These are phyloP conservation scores for Solanum tacnaense DNA, from an alignment of 257 asterid genomes.

Conservation along the genomic window DNA sequence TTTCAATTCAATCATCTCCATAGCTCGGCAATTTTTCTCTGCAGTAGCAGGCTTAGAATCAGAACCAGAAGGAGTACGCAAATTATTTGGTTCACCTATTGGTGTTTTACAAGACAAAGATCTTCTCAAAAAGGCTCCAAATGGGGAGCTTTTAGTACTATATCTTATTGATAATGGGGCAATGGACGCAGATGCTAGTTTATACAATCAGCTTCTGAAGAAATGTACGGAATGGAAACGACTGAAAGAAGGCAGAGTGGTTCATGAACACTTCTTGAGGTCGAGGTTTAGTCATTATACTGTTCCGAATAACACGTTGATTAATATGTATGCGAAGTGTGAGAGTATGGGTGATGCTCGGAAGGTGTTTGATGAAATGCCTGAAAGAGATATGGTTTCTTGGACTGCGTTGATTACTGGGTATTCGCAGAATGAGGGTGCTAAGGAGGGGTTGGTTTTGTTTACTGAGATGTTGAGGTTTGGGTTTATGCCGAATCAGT, in stretches of 20 bases:
- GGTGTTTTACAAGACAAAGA: slow-evolving; percentile 24
- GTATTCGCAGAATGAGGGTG: slow-evolving; percentile 45
- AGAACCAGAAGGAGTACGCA: background rate
- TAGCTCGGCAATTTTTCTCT: background rate
- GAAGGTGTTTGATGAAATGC: slow-evolving; percentile 64
- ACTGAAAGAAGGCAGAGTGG: slow-evolving; percentile 39
- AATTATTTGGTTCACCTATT: background rate
- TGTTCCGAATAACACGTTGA: slow-evolving; percentile 29
- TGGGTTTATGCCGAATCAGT: slow-evolving; percentile 55
- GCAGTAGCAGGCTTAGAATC: background rate
- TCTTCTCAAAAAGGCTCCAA: slow-evolving; percentile 30
- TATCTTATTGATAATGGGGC: slow-evolving; percentile 47
- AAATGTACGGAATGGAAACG: slow-evolving; percentile 42
- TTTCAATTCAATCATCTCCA: background rate
- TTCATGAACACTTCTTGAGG: slow-evolving; percentile 44
- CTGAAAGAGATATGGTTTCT: slow-evolving; percentile 61
- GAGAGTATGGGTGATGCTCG: slow-evolving; percentile 43
- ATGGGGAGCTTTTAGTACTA: slow-evolving; percentile 46
- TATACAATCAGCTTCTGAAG: slow-evolving; percentile 40
- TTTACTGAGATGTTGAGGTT: slow-evolving; percentile 38
- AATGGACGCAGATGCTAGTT: slow-evolving; percentile 33
- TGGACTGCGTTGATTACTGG: slow-evolving; percentile 69
- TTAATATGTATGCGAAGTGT: slow-evolving; percentile 54
- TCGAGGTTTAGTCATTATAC: slow-evolving; percentile 28
- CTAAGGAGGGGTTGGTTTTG: slow-evolving; percentile 29